Conservation (phyloP, 768 basidiomycete species). For the Boletus vinaceobasis region DNA sequence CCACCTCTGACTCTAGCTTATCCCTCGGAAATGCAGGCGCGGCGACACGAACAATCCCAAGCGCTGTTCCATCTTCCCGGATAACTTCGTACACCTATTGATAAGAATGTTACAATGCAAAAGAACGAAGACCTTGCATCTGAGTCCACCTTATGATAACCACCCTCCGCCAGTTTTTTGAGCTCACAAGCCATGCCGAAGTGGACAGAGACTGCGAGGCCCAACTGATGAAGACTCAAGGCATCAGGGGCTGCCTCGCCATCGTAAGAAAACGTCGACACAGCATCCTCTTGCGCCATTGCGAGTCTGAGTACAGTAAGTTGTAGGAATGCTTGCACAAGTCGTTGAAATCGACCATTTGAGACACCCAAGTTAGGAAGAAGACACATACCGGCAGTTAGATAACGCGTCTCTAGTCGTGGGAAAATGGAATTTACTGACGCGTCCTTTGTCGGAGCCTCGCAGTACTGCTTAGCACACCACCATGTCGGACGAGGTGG, state of each 20-base stretch:
- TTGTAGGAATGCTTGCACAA: no score
- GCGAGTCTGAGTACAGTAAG: no score
- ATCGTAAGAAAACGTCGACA: no score
- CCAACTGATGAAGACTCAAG: no score
- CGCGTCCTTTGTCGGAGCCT: slow-evolving; percentile 10
- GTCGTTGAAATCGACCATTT: no score
- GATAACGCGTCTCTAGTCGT: neutral
- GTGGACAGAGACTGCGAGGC: neutral
- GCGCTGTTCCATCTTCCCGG: neutral
- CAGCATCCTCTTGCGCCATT: no score
- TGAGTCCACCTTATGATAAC: neutral
- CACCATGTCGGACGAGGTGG: slow-evolving; percentile 77
- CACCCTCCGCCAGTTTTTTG: neutral
- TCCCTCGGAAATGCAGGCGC: neutral
- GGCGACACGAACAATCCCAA: no score
- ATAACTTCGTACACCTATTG: neutral
- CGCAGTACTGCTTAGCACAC: neutral
- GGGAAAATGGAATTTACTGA: slow-evolving; percentile 14
- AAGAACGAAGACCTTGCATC: neutral
- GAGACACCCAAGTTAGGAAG: no score
- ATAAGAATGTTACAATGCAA: neutral
- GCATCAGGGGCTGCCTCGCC: no score
- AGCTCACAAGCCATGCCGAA: neutral
- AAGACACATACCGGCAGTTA: no score
- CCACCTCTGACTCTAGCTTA: neutral